phyloP scores from a whole-genome alignment of 2,329 filamentous ascomycete genomes.

The Sporothrix curviconia region DNA sequence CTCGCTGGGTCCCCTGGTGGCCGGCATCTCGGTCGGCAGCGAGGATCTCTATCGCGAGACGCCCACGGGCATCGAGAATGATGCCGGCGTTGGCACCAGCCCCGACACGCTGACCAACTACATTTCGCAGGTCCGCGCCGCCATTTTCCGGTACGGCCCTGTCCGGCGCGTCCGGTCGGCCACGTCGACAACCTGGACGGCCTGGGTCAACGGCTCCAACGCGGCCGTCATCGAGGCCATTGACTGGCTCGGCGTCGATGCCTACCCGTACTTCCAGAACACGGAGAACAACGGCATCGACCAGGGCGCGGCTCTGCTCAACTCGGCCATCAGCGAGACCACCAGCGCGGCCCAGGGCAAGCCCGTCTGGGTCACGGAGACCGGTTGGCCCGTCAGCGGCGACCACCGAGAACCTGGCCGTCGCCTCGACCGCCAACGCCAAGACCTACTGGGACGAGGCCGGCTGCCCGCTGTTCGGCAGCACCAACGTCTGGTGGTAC shows the following conservation, averaged over 20 bases:
- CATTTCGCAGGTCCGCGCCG: conserved; percentile 60
- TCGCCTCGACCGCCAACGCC: conserved; percentile 61
- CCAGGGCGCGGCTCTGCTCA: conserved; percentile 60
- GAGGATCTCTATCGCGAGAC: conserved; percentile 83
- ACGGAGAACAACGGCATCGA: conserved; percentile 60
- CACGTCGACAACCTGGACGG: conserved; percentile 90
- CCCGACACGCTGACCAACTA: conserved; percentile 60
- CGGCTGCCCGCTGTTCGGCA: conserved; percentile 63
- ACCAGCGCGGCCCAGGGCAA: conserved; percentile 55
- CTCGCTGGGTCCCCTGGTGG: conserved; percentile 59
- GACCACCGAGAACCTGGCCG: conserved; percentile 51
- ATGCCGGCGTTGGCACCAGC: conserved; percentile 53
- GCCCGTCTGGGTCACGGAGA: conserved; percentile 81
- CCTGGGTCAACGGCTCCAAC: conserved; percentile 69
- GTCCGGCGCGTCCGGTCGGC: conserved; percentile 56
- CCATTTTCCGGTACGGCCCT: conserved; percentile 57
- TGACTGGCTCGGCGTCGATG: conserved; percentile 80
- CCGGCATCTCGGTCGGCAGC: conserved; percentile 77
- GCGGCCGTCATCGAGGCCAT: conserved; percentile 57
- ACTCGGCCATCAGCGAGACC: conserved; percentile 57
- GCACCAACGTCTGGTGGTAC: conserved; percentile 68
- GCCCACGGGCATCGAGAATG: conserved; percentile 57
- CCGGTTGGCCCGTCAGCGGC: conserved; percentile 76
- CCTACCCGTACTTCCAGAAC: conserved; percentile 77
- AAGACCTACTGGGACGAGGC: conserved; percentile 75